phyloP scores from a whole-genome alignment of 163 green algal genomes.

The Scenedesmus sp. region DNA sequence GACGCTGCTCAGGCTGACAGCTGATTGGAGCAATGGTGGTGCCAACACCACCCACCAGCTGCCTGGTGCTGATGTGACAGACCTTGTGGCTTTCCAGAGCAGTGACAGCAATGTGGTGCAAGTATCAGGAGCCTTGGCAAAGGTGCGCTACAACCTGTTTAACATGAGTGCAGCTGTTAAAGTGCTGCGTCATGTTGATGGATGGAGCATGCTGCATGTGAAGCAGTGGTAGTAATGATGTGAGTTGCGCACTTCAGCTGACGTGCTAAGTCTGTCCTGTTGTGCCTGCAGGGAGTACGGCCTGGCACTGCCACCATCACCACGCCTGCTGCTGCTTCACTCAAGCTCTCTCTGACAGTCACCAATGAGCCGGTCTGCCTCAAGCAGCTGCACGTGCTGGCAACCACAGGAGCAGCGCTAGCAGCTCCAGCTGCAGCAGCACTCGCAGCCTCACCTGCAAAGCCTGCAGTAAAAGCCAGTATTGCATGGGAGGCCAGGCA shows the following conservation, averaged over 20 bases:
- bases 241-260: background rate
- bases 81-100: constrained; percentile 34
- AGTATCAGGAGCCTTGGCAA: constrained; percentile 38
- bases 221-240: background rate
- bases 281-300: constrained; percentile 38
- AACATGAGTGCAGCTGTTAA: too few relatives aligned
- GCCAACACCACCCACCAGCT: constrained; percentile 17
- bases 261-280: background rate
- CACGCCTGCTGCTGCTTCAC: background rate
- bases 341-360: constrained; percentile 30
- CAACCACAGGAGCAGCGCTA: constrained; percentile 38
- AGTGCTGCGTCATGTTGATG: background rate
- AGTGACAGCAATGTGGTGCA: constrained; percentile 50
- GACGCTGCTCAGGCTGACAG: constrained; percentile 43
- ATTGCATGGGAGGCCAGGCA: constrained; percentile 30
- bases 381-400: constrained; percentile 43
- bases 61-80: constrained; percentile 53
- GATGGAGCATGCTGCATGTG: background rate
- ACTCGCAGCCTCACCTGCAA: background rate
- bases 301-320: constrained; percentile 20
- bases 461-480: background rate
- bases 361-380: constrained; percentile 53
- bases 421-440: constrained; percentile 12
- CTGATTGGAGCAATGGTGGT: constrained; percentile 59
- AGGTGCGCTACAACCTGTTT: background rate